Evolutionary conservation across 345 rosid genomes (phyloP).

Genomic region (Aquilaria malaccensis): DNA sequence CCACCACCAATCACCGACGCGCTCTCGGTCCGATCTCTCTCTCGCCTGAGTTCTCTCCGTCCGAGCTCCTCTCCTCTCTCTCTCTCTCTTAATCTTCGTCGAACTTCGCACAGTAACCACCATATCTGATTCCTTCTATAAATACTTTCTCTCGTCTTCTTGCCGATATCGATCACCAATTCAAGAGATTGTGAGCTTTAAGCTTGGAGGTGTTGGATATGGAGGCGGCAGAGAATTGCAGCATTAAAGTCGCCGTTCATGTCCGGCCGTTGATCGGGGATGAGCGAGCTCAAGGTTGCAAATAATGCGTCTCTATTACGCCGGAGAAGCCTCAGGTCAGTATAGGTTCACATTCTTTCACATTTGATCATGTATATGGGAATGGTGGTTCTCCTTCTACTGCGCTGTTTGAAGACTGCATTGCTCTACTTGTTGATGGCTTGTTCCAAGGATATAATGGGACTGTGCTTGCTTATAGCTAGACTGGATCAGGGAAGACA

Average conservation of each 20-base stretch:
- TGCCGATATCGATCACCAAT: no score
- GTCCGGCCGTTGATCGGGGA: slow-evolving; percentile 95
- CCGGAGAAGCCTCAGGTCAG: slow-evolving; percentile 70
- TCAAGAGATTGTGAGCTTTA: no score
- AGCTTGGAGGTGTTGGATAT: no score
- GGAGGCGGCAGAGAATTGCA: slow-evolving; percentile 63
- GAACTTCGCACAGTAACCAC: no score
- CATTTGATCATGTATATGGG: slow-evolving; percentile 97
- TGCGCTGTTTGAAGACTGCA: slow-evolving; percentile 85
- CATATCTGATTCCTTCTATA: no score
- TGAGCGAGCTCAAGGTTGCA: slow-evolving; percentile 83
- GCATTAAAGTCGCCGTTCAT: slow-evolving; percentile 95
- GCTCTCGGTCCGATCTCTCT: no score
- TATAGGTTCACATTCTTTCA: slow-evolving; percentile 79
- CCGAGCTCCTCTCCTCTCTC: no score
- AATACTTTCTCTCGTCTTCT: no score
- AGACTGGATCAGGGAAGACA: slow-evolving; percentile 99
- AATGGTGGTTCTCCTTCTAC: slow-evolving; percentile 70
- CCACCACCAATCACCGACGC: no score
- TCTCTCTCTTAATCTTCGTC: no score
- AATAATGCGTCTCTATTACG: slow-evolving; percentile 84
- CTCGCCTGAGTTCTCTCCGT: no score
- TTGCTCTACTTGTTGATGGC: slow-evolving; percentile 86
- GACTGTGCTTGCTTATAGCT: slow-evolving; percentile 98
- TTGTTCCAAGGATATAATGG: slow-evolving; percentile 99